Percentiles rank a stretch among this genome's conserved stretches.
These are phyloP conservation scores for Lantana camara DNA, from an alignment of 257 asterid genomes.

Conservation along the genomic window DNA sequence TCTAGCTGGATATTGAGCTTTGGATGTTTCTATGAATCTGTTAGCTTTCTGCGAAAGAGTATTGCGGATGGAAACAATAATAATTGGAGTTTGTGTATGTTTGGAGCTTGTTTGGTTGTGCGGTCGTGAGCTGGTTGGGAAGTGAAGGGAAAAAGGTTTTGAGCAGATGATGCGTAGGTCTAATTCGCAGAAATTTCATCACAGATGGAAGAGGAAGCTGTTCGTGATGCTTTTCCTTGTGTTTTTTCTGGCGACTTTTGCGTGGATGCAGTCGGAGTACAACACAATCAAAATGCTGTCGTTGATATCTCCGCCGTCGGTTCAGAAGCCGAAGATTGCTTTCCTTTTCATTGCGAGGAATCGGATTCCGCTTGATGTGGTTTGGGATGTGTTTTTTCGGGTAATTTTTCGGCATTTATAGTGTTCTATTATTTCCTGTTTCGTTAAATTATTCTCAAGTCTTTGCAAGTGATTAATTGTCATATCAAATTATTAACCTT, in stretches of 20 bases:
- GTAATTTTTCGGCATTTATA: conserved; percentile 26
- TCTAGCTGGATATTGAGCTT: neutral
- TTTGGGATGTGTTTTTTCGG: conserved; percentile 81
- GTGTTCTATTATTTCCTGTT: neutral
- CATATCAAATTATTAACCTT: neutral
- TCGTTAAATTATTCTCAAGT: neutral
- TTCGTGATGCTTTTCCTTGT: conserved; percentile 47
- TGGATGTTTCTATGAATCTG: neutral
- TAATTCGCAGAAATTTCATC: conserved; percentile 51
- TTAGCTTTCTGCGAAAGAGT: neutral
- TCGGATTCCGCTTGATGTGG: conserved; percentile 70
- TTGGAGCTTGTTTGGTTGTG: neutral
- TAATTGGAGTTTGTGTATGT: neutral
- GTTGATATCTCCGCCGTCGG: conserved; percentile 40
- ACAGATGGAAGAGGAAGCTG: conserved; percentile 70
- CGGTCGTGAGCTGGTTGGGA: neutral
- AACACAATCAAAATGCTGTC: conserved; percentile 46
- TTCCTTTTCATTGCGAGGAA: conserved; percentile 78
- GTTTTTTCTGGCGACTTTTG: conserved; percentile 48
- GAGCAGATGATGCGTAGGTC: conserved; percentile 39
- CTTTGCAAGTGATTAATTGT: neutral
- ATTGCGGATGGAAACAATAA: neutral
- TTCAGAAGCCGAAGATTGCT: conserved; percentile 59
- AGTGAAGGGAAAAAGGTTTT: neutral
- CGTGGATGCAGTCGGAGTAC: conserved; percentile 55